These are phyloP conservation scores for Colletotrichum godetiae DNA, from an alignment of 2,329 filamentous ascomycete genomes.

Conservation along the genomic window DNA sequence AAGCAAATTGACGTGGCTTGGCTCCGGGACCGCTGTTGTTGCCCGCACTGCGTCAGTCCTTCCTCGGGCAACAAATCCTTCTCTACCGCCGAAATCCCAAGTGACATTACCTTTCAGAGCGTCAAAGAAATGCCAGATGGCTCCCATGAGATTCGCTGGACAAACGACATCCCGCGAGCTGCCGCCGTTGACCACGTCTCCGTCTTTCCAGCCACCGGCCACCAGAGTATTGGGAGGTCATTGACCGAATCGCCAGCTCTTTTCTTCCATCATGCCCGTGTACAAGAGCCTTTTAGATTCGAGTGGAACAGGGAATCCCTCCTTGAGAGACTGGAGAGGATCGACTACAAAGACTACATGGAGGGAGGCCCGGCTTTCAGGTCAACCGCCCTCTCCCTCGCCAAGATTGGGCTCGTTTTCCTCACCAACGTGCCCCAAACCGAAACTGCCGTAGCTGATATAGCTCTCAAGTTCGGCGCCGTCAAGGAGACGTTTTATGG, in stretches of 20 bases:
- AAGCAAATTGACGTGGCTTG: constrained; percentile 35
- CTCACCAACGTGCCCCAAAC: constrained; percentile 78
- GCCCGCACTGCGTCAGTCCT: constrained; percentile 62
- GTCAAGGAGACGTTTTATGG: constrained; percentile 93
- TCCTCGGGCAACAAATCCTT: constrained; percentile 71
- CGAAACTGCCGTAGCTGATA: constrained; percentile 71
- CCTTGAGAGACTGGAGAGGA: constrained; percentile 59
- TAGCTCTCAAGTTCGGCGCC: constrained; percentile 80
- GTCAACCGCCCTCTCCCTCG: constrained; percentile 70
- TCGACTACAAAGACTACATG: constrained; percentile 81
- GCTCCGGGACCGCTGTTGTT: constrained; percentile 67
- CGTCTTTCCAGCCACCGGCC: constrained; percentile 44
- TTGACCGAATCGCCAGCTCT: not conserved
- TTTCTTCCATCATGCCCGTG: not conserved
- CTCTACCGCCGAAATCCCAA: constrained; percentile 53
- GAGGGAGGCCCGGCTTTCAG: constrained; percentile 66
- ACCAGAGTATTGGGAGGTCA: constrained; percentile 38
- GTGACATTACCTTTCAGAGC: constrained; percentile 44
- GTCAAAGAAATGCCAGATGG: constrained; percentile 50
- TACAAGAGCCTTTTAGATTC: not conserved
- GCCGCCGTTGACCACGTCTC: constrained; percentile 47
- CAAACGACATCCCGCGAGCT: constrained; percentile 53
- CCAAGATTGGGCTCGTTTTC: constrained; percentile 79
- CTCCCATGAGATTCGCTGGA: constrained; percentile 69
- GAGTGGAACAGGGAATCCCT: constrained; percentile 56